These are phyloP conservation scores for Serendipita indica DNA, from an alignment of 768 basidiomycete genomes.

Conservation along the genomic window DNA sequence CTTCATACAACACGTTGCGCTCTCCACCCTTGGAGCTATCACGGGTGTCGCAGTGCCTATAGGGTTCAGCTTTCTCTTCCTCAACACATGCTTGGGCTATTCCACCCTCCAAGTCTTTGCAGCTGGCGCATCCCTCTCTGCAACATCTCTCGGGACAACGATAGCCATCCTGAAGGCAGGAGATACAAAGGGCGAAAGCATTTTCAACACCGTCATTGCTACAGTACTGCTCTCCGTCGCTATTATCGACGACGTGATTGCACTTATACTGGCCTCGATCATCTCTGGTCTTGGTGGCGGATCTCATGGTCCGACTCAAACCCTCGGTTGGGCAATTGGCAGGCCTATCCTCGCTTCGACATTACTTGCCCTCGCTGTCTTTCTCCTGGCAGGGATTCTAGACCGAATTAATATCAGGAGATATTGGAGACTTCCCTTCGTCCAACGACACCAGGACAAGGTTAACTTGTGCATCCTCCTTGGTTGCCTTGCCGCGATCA, in stretches of 20 bases:
- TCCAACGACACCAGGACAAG: neutral
- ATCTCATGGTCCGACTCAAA: neutral
- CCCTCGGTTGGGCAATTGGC: conserved; percentile 28
- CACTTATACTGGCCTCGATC: conserved; percentile 43
- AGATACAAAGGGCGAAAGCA: conserved; percentile 16
- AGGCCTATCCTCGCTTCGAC: conserved; percentile 43
- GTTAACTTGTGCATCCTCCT: neutral
- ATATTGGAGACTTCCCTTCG: neutral
- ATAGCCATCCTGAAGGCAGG: conserved; percentile 35
- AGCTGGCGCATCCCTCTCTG: conserved; percentile 47
- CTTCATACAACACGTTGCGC: conserved; percentile 31
- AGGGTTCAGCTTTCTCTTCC: conserved; percentile 31
- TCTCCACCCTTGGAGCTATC: conserved; percentile 35
- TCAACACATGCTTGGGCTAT: conserved; percentile 31
- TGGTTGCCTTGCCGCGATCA: neutral
- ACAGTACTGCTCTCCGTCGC: conserved; percentile 47
- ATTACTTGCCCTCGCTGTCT: conserved; percentile 24
- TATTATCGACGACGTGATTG: conserved; percentile 48
- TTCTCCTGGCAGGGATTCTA: conserved; percentile 18
- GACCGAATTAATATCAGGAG: too few relatives aligned
- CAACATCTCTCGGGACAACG: conserved; percentile 54
- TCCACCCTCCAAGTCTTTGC: conserved; percentile 36
- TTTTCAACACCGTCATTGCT: conserved; percentile 37
- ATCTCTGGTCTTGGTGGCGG: conserved; percentile 28
- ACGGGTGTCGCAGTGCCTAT: conserved; percentile 41